Base-by-base conservation (phyloP, 192 early-diverging fungal species). In the Coemansia sp. region DNA sequence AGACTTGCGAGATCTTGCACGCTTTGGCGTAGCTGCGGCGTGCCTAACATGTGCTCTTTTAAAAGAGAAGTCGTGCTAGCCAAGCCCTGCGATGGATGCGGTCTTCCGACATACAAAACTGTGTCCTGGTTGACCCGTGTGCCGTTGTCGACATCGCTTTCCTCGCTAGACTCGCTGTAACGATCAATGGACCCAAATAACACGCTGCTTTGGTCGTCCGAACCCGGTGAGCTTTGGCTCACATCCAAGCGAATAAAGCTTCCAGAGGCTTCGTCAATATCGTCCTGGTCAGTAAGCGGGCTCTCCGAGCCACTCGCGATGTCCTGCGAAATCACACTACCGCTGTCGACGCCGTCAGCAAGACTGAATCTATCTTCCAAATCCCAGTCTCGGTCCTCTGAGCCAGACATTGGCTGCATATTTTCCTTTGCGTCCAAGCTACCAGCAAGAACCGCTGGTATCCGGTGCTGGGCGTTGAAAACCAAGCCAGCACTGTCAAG, bases 251-350 rank as follows among this genome's bases (percentile, higher is more conserved):
- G 50, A 22, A 26, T 14, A 52, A 52, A 26, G 11, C 50, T 11
- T 15, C 14, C 50, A 9, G 50, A 14, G 50, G 15, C 50, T 14
- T 50, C 50, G 8, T 51, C 60, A 7, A 61, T 9, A 26, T 44
- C 40, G 12, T 44, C 40, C 25, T 46, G 34, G 17, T 56, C 52
- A n/a, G 17, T 28, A 17, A 56, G 42, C 19, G 62, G 40, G 42
- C 62, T 64, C 40, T 46, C 53, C 20, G 12, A 42, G n/a, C 40
- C 40, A n/a, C 52, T 64, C 2, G 15, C 15, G 2, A 28, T 26
- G 19, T 77, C 75, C 54, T 77, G 75, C 17, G 75, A 77, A 17
- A 77, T 71, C 8, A 71, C 75, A 48, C 69, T 71, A 1, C 58
- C 62, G 11, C 28, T 47, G 5, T 70, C 74, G 2, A 55, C 47